Evolutionary conservation across 2,329 filamentous ascomycete genomes (phyloP).

Genomic region (Macrophomina tecta): DNA sequence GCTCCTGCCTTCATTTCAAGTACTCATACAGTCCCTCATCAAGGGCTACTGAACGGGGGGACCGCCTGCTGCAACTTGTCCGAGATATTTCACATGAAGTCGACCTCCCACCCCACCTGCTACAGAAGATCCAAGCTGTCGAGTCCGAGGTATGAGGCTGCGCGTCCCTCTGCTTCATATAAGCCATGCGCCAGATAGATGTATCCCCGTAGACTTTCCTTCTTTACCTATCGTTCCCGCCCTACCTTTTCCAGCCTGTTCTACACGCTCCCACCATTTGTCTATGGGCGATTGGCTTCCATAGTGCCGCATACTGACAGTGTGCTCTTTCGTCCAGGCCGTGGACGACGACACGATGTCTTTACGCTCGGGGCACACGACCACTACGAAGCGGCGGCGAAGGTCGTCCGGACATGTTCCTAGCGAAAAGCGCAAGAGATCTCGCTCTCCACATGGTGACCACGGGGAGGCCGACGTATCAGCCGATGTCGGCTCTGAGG

Average conservation of each 20-base stretch:
- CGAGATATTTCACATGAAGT: slow-evolving; percentile 33
- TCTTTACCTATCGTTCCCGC: neutral
- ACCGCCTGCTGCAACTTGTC: slow-evolving; percentile 39
- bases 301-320: neutral
- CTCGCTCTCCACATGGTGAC: slow-evolving; percentile 28
- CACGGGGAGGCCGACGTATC: slow-evolving; percentile 35
- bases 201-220: too few species aligned
- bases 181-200: too few species aligned
- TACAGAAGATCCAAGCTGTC: slow-evolving; percentile 3
- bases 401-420: neutral
- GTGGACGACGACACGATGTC: slow-evolving; percentile 11
- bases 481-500: slow-evolving; percentile 37
- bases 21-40: neutral
- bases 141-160: slow-evolving; percentile 21
- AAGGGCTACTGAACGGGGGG: slow-evolving; percentile 37
- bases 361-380: neutral
- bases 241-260: neutral
- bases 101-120: slow-evolving; percentile 28
- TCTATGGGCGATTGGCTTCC: neutral
- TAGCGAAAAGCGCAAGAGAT: slow-evolving; percentile 30
- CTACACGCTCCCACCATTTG: neutral
- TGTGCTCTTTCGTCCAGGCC: neutral
- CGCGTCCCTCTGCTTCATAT: too few species aligned
- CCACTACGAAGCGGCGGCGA: slow-evolving; percentile 1
- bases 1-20: slow-evolving; percentile 27